A percentile compares a stretch with the other conserved stretches of the same genome.
phyloP scores from a whole-genome alignment of 164 flowering plant species.

The Nymphaea colorata region DNA sequence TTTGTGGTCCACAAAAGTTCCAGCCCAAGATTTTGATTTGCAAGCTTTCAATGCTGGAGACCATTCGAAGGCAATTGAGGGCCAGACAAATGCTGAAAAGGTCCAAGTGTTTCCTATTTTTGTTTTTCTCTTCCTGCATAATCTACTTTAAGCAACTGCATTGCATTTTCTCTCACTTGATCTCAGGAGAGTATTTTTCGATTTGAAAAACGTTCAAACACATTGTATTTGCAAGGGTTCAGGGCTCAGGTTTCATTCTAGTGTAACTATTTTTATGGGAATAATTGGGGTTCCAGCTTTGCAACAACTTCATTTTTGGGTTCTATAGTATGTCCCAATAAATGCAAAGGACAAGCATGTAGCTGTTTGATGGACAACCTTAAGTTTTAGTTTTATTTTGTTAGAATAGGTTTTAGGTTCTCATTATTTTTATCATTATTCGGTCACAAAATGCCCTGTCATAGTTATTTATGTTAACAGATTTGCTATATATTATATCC shows the following conservation, averaged over 20 bases:
- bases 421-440: too few relatives aligned
- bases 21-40: slow-evolving; percentile 65
- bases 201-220: too few relatives aligned
- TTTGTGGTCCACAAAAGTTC: slow-evolving; percentile 82
- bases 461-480: slow-evolving; percentile 21
- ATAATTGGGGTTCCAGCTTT: too few relatives aligned
- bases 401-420: too few relatives aligned
- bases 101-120: slow-evolving; percentile 18
- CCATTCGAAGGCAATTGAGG: slow-evolving; percentile 58
- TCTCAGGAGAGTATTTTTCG: neutral
- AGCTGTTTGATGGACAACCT: too few relatives aligned
- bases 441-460: neutral
- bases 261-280: too few relatives aligned
- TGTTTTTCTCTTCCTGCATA: neutral
- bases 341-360: too few relatives aligned
- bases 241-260: too few relatives aligned
- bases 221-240: too few relatives aligned
- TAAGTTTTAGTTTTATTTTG: too few relatives aligned
- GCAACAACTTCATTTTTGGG: too few relatives aligned
- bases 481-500: slow-evolving; percentile 85
- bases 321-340: too few relatives aligned
- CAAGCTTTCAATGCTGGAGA: slow-evolving; percentile 73
- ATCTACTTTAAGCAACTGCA: neutral
- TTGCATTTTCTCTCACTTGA: neutral
- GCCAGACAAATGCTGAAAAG: slow-evolving; percentile 78